Conservation (phyloP, 2,329 filamentous ascomycete genomes). For the Aureobasidium mangrovei region DNA sequence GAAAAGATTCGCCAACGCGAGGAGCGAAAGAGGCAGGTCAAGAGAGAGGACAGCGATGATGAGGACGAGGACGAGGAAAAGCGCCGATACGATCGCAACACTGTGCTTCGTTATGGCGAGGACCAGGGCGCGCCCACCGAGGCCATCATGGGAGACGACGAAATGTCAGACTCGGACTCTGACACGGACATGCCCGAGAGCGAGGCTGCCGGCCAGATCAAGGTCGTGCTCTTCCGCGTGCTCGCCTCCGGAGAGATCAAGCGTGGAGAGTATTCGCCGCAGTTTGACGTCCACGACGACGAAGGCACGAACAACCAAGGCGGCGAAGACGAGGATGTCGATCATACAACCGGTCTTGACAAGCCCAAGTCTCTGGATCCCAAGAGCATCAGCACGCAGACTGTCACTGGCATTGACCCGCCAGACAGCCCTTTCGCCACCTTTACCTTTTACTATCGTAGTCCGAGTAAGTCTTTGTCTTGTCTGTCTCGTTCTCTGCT, state of each 20-base stretch:
- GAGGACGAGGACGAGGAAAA: conserved; percentile 40
- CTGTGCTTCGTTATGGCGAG: conserved; percentile 70
- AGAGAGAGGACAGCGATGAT: conserved; percentile 46
- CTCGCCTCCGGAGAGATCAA: conserved; percentile 95
- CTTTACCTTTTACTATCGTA: conserved; percentile 96
- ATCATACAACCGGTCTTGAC: conserved; percentile 95
- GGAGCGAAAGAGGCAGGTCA: conserved; percentile 78
- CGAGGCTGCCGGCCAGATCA: conserved; percentile 94
- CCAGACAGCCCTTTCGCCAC: conserved; percentile 93
- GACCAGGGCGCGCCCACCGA: conserved; percentile 69
- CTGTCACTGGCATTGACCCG: conserved; percentile 94
- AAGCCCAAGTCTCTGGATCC: conserved; percentile 94
- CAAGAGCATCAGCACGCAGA: conserved; percentile 96
- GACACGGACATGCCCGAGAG: conserved; percentile 80
- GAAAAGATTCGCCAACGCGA: conserved; percentile 43
- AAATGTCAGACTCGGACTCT: conserved; percentile 57
- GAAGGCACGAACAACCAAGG: conserved; percentile 51
- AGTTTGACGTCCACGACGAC: conserved; percentile 94
- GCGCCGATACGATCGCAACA: conserved; percentile 36
- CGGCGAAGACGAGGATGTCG: conserved; percentile 63
- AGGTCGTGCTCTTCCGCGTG: conserved; percentile 92
- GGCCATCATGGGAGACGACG: conserved; percentile 57
- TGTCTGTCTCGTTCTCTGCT: not conserved
- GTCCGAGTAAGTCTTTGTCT: conserved; percentile 62
- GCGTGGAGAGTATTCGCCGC: conserved; percentile 93